A percentile compares a stretch with the other conserved stretches of the same genome.
Conservation (phyloP, 2,329 filamentous ascomycete species). For the Fusarium verrucosum region DNA sequence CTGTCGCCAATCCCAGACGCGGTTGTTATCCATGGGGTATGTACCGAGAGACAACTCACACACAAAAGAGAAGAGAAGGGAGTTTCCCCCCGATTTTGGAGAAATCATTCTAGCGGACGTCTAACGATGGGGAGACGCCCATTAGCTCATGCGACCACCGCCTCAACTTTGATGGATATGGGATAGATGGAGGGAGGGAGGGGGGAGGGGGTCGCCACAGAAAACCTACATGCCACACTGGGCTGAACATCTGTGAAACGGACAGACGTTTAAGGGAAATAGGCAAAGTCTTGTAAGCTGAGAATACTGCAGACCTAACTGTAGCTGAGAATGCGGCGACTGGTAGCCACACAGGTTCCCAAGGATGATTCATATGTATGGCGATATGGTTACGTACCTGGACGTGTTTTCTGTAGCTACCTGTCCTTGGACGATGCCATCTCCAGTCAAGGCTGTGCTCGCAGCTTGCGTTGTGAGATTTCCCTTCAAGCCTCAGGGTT, state of each 20-base stretch:
- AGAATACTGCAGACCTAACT: neutral
- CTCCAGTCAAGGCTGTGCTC: conserved; percentile 3
- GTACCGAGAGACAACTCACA: conserved; percentile 1
- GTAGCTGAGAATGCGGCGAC: neutral
- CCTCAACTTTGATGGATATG: conserved; percentile 30
- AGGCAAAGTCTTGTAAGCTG: neutral
- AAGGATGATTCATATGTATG: conserved; percentile 21
- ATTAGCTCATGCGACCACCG: conserved; percentile 33
- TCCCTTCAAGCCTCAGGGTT: conserved; percentile 12
- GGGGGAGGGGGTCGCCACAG: conserved; percentile 29
- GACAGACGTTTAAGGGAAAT: neutral
- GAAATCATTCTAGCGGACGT: conserved; percentile 31
- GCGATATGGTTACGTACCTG: conserved; percentile 33
- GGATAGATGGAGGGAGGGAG: conserved; percentile 2
- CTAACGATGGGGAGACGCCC: conserved; percentile 32
- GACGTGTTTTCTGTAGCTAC: neutral
- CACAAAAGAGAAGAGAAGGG: neutral
- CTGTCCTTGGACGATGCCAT: conserved; percentile 11
- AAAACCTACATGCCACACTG: conserved; percentile 35
- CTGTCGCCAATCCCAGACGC: conserved; percentile 32
- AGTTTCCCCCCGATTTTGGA: neutral
- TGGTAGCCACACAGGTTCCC: conserved; percentile 1
- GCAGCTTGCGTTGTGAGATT: conserved; percentile 14
- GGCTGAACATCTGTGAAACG: conserved; percentile 18
- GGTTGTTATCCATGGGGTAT: conserved; percentile 22